Percentiles rank a stretch among this genome's conserved stretches.
Conservation (phyloP, 2,329 filamentous ascomycete genomes). For the Ceratocystis variospora region DNA sequence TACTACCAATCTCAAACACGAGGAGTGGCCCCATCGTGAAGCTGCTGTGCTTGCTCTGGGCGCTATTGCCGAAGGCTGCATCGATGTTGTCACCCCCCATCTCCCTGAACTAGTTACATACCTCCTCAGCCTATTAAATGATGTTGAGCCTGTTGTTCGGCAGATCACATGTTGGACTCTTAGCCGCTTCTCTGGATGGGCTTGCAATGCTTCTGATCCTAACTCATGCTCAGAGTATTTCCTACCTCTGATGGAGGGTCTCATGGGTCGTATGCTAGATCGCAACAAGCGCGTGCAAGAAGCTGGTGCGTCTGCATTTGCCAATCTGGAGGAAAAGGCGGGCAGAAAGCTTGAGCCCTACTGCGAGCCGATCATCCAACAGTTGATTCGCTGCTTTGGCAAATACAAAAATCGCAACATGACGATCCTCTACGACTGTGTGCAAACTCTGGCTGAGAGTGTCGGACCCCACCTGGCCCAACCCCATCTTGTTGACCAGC, state of each 20-base stretch:
- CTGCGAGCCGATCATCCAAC: slow-evolving; percentile 75
- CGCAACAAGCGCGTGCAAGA: slow-evolving; percentile 97
- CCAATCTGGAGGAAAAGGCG: slow-evolving; percentile 87
- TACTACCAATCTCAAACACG: slow-evolving; percentile 73
- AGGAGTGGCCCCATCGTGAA: slow-evolving; percentile 84
- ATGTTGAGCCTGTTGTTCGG: slow-evolving; percentile 76
- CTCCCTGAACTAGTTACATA: slow-evolving; percentile 83
- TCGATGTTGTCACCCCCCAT: slow-evolving; percentile 78
- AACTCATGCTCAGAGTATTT: slow-evolving; percentile 65
- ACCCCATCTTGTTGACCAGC: slow-evolving; percentile 62
- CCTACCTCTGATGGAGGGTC: slow-evolving; percentile 92
- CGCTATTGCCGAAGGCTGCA: slow-evolving; percentile 88
- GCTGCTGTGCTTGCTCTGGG: slow-evolving; percentile 88
- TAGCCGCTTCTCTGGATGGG: slow-evolving; percentile 86
- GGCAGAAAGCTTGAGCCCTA: slow-evolving; percentile 70
- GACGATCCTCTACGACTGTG: slow-evolving; percentile 96
- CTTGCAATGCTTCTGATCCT: slow-evolving; percentile 56
- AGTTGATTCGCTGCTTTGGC: slow-evolving; percentile 82
- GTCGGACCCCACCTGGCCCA: slow-evolving; percentile 70
- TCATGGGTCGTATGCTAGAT: slow-evolving; percentile 87
- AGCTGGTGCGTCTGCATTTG: slow-evolving; percentile 88
- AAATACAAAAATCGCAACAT: slow-evolving; percentile 99
- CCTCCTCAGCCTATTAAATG: slow-evolving; percentile 70
- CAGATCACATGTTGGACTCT: slow-evolving; percentile 98
- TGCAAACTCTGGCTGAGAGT: slow-evolving; percentile 89